Percentiles rank a stretch among this genome's conserved stretches.
These are phyloP conservation scores for thale cress (Arabidopsis thaliana) DNA, from an alignment of 345 rosid species.

Conservation along the genomic window DNA sequence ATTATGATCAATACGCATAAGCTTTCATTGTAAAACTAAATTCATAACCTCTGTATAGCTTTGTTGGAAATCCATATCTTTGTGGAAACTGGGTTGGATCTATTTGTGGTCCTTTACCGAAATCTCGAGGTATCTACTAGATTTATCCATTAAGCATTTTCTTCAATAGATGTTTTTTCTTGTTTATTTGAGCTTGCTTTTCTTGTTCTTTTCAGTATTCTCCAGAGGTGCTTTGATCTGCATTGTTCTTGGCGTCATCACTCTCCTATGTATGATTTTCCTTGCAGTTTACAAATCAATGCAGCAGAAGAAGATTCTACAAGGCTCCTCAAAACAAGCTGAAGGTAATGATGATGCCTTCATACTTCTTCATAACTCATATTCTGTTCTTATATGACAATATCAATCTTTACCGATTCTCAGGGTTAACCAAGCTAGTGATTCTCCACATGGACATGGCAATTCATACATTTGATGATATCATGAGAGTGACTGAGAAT, in stretches of 20 bases:
- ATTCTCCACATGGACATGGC: conserved; percentile 98
- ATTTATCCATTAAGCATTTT: not conserved
- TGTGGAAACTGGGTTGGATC: conserved; percentile 91
- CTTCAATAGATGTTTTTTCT: not conserved
- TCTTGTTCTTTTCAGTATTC: conserved; percentile 48
- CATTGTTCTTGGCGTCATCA: conserved; percentile 59
- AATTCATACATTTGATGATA: conserved; percentile 81
- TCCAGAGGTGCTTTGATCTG: conserved; percentile 71
- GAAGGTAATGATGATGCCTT: conserved; percentile 49
- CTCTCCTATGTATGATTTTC: conserved; percentile 55
- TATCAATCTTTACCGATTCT: not conserved
- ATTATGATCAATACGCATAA: not conserved
- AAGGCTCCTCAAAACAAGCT: conserved; percentile 42
- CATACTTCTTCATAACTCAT: not conserved
- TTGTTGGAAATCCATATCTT: conserved; percentile 74
- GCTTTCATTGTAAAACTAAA: not conserved
- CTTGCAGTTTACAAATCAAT: conserved; percentile 67
- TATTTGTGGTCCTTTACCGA: conserved; percentile 62
- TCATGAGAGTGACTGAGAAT: conserved; percentile 87
- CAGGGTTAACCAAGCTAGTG: conserved; percentile 86
- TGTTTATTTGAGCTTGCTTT: conserved; percentile 5
- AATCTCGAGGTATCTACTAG: conserved; percentile 57
- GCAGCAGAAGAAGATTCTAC: conserved; percentile 47
- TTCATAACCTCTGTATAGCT: conserved; percentile 50
- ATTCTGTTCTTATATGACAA: conserved; percentile 15